A percentile compares a stretch with the other conserved stretches of the same genome.
These are phyloP conservation scores for Diddensiella transvaalensis DNA, from an alignment of 805 yeast genomes.

Conservation along the genomic window DNA sequence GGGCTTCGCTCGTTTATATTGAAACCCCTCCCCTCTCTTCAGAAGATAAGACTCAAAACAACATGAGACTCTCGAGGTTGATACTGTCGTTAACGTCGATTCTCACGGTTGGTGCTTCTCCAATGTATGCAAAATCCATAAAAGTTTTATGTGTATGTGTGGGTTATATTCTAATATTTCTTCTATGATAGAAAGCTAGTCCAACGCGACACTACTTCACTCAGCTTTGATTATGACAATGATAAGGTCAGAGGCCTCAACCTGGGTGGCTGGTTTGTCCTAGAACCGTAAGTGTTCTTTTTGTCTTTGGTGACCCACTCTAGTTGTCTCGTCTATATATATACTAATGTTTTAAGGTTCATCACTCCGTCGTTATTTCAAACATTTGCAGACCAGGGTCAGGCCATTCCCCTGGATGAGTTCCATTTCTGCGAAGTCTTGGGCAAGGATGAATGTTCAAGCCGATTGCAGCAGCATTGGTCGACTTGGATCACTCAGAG, in stretches of 20 bases:
- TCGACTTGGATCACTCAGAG: slow-evolving; percentile 65
- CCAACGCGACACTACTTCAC: not conserved
- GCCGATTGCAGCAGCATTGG: slow-evolving; percentile 69
- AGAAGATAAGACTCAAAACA: too few relatives aligned
- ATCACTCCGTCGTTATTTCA: slow-evolving; percentile 77
- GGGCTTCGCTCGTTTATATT: too few relatives aligned
- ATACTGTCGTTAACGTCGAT: too few relatives aligned
- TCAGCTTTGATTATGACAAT: slow-evolving; percentile 20
- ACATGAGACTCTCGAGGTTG: too few relatives aligned
- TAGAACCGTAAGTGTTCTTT: slow-evolving; percentile 52
- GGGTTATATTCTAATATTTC: not conserved
- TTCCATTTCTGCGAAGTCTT: slow-evolving; percentile 59
- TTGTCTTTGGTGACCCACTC: not conserved
- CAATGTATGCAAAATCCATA: too few relatives aligned
- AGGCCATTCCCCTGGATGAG: slow-evolving; percentile 75
- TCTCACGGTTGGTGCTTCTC: too few relatives aligned
- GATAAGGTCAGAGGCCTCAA: slow-evolving; percentile 49
- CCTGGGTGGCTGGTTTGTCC: slow-evolving; percentile 86
- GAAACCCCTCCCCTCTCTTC: too few relatives aligned
- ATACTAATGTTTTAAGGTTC: slow-evolving; percentile 33
- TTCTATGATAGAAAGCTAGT: slow-evolving; percentile 1
- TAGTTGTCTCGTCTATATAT: too few relatives aligned
- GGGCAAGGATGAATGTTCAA: slow-evolving; percentile 56
- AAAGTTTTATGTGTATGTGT: not conserved
- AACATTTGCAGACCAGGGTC: slow-evolving; percentile 41